Conservation (phyloP, 371 early-diverging fungal species). For the Mucor ambiguus region DNA sequence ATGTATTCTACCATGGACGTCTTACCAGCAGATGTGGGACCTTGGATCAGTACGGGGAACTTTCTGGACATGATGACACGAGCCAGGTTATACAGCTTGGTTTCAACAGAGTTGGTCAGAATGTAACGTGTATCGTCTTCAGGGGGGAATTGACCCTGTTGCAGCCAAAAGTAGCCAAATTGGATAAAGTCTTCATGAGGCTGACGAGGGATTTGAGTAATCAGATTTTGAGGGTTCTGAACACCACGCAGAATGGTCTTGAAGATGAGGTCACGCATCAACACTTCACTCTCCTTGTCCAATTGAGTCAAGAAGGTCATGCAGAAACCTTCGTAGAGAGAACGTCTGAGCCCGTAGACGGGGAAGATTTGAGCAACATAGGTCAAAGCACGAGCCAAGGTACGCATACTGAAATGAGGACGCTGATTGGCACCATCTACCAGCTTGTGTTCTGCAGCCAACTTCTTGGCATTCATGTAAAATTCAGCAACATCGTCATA, state of each 20-base stretch:
- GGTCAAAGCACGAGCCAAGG: slow-evolving; percentile 87
- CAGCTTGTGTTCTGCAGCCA: slow-evolving; percentile 72
- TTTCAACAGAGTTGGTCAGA: slow-evolving; percentile 85
- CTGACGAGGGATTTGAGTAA: slow-evolving; percentile 67
- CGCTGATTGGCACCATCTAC: slow-evolving; percentile 92
- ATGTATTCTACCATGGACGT: slow-evolving; percentile 98
- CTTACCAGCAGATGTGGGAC: slow-evolving; percentile 99
- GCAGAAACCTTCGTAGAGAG: slow-evolving; percentile 90
- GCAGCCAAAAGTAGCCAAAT: slow-evolving; percentile 89
- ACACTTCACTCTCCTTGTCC: slow-evolving; percentile 68
- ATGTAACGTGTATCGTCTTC: slow-evolving; percentile 74
- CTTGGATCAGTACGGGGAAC: slow-evolving; percentile 99
- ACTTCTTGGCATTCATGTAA: slow-evolving; percentile 78
- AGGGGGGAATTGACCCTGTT: slow-evolving; percentile 63
- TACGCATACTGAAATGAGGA: slow-evolving; percentile 95
- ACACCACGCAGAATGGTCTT: slow-evolving; percentile 68
- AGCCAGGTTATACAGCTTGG: slow-evolving; percentile 86
- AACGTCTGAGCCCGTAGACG: slow-evolving; percentile 77
- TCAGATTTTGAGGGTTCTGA: slow-evolving; percentile 60
- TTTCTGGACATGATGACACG: slow-evolving; percentile 92
- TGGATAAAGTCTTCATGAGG: slow-evolving; percentile 71
- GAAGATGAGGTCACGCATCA: slow-evolving; percentile 64
- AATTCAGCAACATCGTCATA: slow-evolving; percentile 83
- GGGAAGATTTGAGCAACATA: slow-evolving; percentile 78
- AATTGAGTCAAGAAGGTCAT: slow-evolving; percentile 97